phyloP scores from a whole-genome alignment of 352 stramenopile genomes.

The Globisporangium nagaii region DNA sequence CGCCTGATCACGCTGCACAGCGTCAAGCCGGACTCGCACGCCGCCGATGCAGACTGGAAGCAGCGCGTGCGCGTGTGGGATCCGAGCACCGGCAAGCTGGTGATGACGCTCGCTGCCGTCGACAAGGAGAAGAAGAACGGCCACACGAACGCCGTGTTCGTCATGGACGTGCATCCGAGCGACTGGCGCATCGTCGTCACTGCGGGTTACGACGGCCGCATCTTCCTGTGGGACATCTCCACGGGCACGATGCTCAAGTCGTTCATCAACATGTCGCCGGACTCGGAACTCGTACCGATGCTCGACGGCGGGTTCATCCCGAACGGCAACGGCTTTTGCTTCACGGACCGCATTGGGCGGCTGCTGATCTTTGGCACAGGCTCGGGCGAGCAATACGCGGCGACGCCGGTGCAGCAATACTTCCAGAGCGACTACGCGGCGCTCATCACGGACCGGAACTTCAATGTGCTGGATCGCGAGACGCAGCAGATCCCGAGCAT shows the following conservation, averaged over 20 bases:
- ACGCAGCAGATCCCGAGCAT: slow-evolving; percentile 83
- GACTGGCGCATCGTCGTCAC: slow-evolving; percentile 76
- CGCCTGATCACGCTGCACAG: slow-evolving; percentile 66
- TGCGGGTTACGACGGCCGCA: slow-evolving; percentile 74
- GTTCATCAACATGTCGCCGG: slow-evolving; percentile 52
- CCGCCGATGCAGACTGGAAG: slow-evolving; percentile 37
- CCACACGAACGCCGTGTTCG: slow-evolving; percentile 78
- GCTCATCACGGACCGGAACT: slow-evolving; percentile 81
- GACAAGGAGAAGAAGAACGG: slow-evolving; percentile 56
- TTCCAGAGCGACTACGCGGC: slow-evolving; percentile 89
- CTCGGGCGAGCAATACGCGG: slow-evolving; percentile 51
- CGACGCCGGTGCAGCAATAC: slow-evolving; percentile 77
- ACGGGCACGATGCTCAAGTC: slow-evolving; percentile 54
- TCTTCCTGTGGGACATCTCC: slow-evolving; percentile 84
- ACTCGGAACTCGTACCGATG: slow-evolving; percentile 59
- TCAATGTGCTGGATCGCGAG: slow-evolving; percentile 86
- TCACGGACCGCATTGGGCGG: slow-evolving; percentile 78
- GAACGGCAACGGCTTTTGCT: slow-evolving; percentile 61
- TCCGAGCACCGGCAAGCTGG: slow-evolving; percentile 35
- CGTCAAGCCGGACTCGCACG: slow-evolving; percentile 51
- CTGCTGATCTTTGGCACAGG: slow-evolving; percentile 78
- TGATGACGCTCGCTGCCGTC: slow-evolving; percentile 56
- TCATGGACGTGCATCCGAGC: slow-evolving; percentile 66
- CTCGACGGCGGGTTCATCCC: slow-evolving; percentile 75
- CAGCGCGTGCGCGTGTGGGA: slow-evolving; percentile 70